Evolutionary conservation across 2,329 filamentous ascomycete genomes (phyloP), one percentile per base, ranked within the genome.

Genomic region (Penicillium sp.): DNA sequence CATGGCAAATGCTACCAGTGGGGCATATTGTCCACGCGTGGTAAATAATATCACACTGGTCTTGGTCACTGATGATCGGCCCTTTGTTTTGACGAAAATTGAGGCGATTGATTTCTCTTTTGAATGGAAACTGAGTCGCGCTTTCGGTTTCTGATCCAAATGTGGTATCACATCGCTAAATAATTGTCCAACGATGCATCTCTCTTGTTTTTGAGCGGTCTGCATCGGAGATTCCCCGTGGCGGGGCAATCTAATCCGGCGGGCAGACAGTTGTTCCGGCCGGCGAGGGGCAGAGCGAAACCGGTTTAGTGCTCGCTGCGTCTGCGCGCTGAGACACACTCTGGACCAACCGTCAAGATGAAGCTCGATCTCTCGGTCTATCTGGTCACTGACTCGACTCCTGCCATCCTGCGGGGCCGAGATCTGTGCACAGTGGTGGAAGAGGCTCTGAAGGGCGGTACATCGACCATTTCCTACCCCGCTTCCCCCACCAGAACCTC

Each of bases 371-470:
- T 96, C 76, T 89, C 90, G 53, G 82, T 97, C 45, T 97, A 97
- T 75, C 85, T 97, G 61, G 93, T 97, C 69, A 97, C 93, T 5
- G 93, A 97, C 83, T 95, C 92, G 55, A 96, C 93, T n/a, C 86
- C 90, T 15, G 87, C 88, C 38, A 92, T 97, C 68, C 87, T 97
- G 48, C 91, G 91, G 58, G 80, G 84, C 65, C 86, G 85, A 69
- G 85, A 92, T 74, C 83, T 97, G 44, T 85, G 86, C 63, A 70
- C 85, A 9, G 89, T 97, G 1, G 93, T 97, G 58, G 88, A 90
- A 71, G 84, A 86, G 50, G 90, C 93, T 21, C 78, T 96, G 55
- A 82, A 86, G 74, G 93, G 92, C 76, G 92, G 92, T 82, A 73
- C 66, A 78, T 13, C 9, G 13, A 9, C 31, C 26, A 26, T 26